Percentiles rank a stretch among this genome's conserved stretches.
phyloP scores from a whole-genome alignment of 176 grass and related monocot species.

The Microstegium vimineum region DNA sequence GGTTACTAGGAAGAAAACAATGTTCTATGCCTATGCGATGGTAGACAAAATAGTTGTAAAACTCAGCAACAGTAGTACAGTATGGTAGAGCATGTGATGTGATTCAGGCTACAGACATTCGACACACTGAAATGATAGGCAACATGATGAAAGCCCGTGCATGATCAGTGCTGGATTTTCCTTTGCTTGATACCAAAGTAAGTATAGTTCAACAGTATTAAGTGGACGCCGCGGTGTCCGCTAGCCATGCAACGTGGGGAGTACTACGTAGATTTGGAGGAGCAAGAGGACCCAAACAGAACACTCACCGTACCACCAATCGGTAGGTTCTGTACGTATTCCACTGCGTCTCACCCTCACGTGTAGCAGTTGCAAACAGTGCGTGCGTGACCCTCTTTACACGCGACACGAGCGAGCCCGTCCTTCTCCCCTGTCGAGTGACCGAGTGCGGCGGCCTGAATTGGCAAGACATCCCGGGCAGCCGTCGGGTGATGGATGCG shows the following conservation, averaged over 20 bases:
- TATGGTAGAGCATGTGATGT: background rate
- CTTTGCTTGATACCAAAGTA: conserved; percentile 34
- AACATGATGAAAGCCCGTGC: background rate
- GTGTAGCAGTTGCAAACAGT: background rate
- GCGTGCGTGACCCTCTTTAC: background rate
- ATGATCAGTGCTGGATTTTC: conserved; percentile 1
- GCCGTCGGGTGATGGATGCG: background rate
- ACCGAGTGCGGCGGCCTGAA: too few species aligned
- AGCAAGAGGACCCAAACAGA: background rate
- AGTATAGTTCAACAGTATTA: conserved; percentile 2
- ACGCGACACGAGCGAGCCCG: background rate
- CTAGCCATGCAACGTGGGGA: background rate
- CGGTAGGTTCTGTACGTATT: background rate
- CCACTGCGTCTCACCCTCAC: background rate
- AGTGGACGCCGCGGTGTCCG: background rate
- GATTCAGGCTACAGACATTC: background rate
- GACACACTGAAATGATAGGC: background rate
- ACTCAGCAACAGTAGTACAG: background rate
- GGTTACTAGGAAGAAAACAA: background rate
- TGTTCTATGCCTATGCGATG: background rate
- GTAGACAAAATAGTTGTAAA: background rate
- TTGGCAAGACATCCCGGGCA: background rate
- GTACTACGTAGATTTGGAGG: background rate
- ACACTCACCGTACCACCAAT: background rate
- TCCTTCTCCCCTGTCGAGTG: background rate